phyloP scores from a whole-genome alignment of 441 rosid species.

The Gossypium davidsonii region DNA sequence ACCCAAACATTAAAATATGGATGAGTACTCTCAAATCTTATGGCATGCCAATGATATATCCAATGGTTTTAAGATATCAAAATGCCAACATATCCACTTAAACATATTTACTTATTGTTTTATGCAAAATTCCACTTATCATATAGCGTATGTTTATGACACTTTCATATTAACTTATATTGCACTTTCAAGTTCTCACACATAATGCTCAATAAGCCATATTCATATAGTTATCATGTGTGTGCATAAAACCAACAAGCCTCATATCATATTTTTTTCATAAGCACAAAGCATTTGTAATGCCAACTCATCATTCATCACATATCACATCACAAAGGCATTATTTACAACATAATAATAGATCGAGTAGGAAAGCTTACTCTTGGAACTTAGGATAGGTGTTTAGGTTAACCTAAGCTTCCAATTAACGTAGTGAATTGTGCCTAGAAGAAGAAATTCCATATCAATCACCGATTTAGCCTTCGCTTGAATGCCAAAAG shows the following conservation, averaged over 20 bases:
- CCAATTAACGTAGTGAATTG: not conserved
- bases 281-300: not conserved
- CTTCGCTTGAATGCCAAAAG: not conserved
- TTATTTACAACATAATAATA: too few species aligned
- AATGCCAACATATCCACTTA: not conserved
- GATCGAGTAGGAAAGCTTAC: not conserved
- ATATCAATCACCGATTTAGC: not conserved
- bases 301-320: not conserved
- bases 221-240: too few species aligned
- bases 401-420: not conserved
- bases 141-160: not conserved
- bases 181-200: not conserved
- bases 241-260: not conserved
- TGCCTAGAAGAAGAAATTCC: not conserved
- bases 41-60: not conserved
- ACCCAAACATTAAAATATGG: not conserved
- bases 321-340: not conserved
- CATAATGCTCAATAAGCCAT: not conserved
- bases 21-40: not conserved
- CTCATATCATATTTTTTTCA: not conserved
- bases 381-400: not conserved
- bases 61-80: not conserved
- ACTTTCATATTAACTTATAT: not conserved
- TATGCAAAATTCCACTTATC: not conserved
- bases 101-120: too few species aligned